These are phyloP conservation scores for Suillus spraguei DNA, from an alignment of 768 basidiomycete genomes.

Conservation along the genomic window DNA sequence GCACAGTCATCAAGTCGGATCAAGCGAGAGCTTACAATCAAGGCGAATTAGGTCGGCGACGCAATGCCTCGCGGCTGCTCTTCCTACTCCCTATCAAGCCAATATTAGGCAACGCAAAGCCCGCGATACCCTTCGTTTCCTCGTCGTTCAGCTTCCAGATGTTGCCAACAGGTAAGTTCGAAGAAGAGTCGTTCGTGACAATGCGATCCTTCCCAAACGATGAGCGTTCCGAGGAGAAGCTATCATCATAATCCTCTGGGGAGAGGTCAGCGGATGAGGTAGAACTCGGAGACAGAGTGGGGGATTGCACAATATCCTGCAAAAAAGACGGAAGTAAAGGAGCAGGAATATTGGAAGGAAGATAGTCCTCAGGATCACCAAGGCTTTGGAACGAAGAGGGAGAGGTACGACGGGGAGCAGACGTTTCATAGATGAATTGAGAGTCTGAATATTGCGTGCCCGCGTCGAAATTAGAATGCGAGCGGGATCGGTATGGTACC, in stretches of 20 bases:
- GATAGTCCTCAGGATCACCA: constrained; percentile 24
- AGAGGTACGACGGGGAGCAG: constrained; percentile 42
- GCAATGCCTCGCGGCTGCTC: constrained; percentile 40
- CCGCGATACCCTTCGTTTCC: constrained; percentile 59
- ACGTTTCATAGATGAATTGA: constrained; percentile 74
- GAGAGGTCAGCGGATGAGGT: constrained; percentile 69
- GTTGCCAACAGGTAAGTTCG: constrained; percentile 42
- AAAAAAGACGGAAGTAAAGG: constrained; percentile 77
- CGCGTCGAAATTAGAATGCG: constrained; percentile 53
- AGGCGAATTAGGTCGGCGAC: constrained; percentile 22
- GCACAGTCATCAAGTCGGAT: not conserved
- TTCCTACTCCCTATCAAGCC: constrained; percentile 43
- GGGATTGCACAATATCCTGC: constrained; percentile 72
- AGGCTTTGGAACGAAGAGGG: constrained; percentile 40
- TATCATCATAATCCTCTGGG: constrained; percentile 55
- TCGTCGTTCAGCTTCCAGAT: constrained; percentile 79
- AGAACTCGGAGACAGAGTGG: constrained; percentile 64
- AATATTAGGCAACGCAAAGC: constrained; percentile 49
- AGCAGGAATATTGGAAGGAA: constrained; percentile 37
- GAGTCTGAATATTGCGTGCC: constrained; percentile 45
- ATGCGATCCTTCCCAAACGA: constrained; percentile 29
- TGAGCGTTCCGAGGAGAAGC: constrained; percentile 30
- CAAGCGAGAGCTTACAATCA: constrained; percentile 19
- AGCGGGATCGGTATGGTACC: constrained; percentile 41
- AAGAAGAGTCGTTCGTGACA: constrained; percentile 28